Evolutionary conservation across 2,329 filamentous ascomycete genomes (phyloP).

Genomic region (Colletotrichum sp.): DNA sequence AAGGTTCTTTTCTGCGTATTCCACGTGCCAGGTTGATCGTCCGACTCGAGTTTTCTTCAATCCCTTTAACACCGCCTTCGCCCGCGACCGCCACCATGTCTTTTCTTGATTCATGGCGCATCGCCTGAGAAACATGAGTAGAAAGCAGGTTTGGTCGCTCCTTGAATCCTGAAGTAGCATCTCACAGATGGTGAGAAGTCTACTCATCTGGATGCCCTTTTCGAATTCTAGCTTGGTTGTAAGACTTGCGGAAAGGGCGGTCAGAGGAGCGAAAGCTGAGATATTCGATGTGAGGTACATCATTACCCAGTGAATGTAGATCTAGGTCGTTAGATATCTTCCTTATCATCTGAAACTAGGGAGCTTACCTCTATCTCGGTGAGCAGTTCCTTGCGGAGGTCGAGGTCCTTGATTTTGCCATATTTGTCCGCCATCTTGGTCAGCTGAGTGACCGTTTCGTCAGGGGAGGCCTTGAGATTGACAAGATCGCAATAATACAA

Average conservation of each 20-base stretch:
- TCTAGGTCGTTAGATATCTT: neutral
- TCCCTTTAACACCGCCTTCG: constrained; percentile 6
- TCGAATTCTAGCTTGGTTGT: constrained; percentile 5
- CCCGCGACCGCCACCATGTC: constrained; percentile 6
- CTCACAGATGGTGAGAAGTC: constrained; percentile 18
- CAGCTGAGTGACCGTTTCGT: constrained; percentile 17
- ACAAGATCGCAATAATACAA: constrained; percentile 18
- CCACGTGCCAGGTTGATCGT: constrained; percentile 8
- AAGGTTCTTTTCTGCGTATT: constrained; percentile 5
- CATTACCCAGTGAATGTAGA: constrained; percentile 8
- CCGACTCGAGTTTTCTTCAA: constrained; percentile 6
- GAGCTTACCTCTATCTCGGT: constrained; percentile 14
- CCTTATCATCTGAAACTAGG: rapidly evolving
- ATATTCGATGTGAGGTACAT: constrained; percentile 16
- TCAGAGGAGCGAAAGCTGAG: neutral
- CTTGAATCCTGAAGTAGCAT: constrained; percentile 17
- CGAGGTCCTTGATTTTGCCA: constrained; percentile 15
- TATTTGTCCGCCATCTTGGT: constrained; percentile 6
- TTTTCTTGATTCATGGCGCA: neutral
- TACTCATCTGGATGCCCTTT: constrained; percentile 4
- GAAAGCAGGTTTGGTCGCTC: constrained; percentile 20
- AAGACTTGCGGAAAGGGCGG: neutral
- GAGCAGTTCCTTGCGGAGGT: constrained; percentile 19
- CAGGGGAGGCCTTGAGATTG: neutral
- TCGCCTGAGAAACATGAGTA: constrained; percentile 11